Evolutionary conservation across 768 basidiomycete genomes (phyloP), one percentile per base, ranked within the genome.

Genomic region (Chalciporus chontae): DNA sequence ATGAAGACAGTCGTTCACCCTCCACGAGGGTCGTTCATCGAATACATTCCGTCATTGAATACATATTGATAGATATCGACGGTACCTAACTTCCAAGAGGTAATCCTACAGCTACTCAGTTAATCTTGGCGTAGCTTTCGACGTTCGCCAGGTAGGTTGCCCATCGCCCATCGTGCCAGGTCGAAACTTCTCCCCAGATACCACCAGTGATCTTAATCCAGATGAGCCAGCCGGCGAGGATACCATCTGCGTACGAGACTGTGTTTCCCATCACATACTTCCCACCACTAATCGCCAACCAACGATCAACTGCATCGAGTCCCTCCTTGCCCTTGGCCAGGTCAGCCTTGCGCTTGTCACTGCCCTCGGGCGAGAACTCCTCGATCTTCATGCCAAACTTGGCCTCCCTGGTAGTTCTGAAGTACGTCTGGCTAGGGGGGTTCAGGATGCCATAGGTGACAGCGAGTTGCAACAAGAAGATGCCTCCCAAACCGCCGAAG

Each of bases 111-210:
- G 29, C 31, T 14, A 8, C 27, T 43, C 17, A 58, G 27, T 46
- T 2, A 31, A 66, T 48, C 26, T 45, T n/a, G 23, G 68, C 65
- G 40, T 71, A 74, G 42, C 63, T 58, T 39, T 67, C 56, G 36
- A 75, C 55, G n/a, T 53, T 51, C 15, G 60, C 55, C 39, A 71
- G 27, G 37, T 72, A 59, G 19, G 55, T 61, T 9, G 53, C 68
- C 76, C 76, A 76, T 38, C 65, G 55, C 13, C 75, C 75, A 7
- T 54, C 59, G 41, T 77, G 61, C 71, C 72, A 76, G 8, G 52
- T 54, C 36, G 58, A 50, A 1, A 73, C 52, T 7, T 64, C 62
- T 36, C 58, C 55, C 74, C 73, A 76, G 45, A 56, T 62, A 2
- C 56, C 69, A 13, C 64, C 40, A 3, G 61, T 58, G 9, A 47